A percentile compares a stretch with the other conserved stretches of the same genome.
Evolutionary conservation across 2,329 filamentous ascomycete species (phyloP).

Genomic region (Rhynchosporium agropyri): DNA sequence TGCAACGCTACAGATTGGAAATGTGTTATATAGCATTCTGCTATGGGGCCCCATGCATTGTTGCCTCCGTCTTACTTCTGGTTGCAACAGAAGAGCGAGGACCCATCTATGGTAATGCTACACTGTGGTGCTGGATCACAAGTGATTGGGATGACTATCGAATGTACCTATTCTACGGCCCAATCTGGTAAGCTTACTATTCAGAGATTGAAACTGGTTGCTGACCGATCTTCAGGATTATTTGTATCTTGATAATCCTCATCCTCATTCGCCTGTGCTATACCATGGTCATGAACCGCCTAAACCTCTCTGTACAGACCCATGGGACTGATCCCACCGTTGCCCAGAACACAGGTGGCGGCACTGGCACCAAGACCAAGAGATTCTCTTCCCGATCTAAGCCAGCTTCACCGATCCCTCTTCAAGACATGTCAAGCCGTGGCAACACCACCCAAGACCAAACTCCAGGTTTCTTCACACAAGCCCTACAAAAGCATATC

Average conservation of each 20-base stretch:
- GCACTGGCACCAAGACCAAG: neutral
- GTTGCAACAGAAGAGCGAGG: conserved; percentile 55
- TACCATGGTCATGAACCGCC: neutral
- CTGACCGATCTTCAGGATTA: conserved; percentile 50
- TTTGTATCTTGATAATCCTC: conserved; percentile 61
- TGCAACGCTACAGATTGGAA: conserved; percentile 67
- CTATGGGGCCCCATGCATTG: conserved; percentile 73
- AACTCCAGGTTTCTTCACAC: neutral
- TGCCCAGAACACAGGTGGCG: neutral
- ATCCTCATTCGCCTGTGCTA: conserved; percentile 58
- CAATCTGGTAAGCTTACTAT: conserved; percentile 59
- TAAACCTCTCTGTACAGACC: neutral
- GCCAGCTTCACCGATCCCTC: neutral
- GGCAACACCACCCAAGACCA: no score
- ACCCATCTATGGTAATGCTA: conserved; percentile 73
- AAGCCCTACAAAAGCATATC: neutral
- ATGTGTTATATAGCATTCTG: conserved; percentile 69
- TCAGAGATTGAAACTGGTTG: neutral
- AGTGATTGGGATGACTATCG: conserved; percentile 70
- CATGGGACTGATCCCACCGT: neutral
- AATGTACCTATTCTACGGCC: conserved; percentile 74
- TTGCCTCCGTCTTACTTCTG: conserved; percentile 69
- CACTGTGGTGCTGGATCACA: conserved; percentile 80
- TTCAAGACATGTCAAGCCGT: neutral
- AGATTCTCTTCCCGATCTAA: neutral